Evolutionary conservation across 2,329 filamentous ascomycete genomes (phyloP).

Genomic region (Cladobotryum protrusum): DNA sequence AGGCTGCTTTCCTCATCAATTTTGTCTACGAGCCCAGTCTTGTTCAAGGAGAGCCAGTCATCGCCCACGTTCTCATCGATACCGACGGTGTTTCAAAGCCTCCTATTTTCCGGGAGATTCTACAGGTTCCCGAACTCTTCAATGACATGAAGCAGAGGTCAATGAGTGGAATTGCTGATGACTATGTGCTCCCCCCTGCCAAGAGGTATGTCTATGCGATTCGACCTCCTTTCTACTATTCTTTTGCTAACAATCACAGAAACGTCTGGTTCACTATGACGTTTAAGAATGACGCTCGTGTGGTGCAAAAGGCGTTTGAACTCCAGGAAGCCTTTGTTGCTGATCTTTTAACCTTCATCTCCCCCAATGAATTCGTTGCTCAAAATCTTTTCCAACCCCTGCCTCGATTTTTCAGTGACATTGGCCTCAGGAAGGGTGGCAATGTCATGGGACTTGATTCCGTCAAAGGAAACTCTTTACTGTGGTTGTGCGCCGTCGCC

Average conservation of each 20-base stretch:
- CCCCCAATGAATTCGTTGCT: background rate
- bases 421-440: background rate
- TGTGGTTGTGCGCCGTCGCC: background rate
- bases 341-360: background rate
- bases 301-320: background rate
- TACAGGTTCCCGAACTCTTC: slow-evolving; percentile 5
- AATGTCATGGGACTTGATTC: slow-evolving; percentile 1
- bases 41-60: slow-evolving; percentile 8
- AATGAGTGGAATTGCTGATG: slow-evolving; percentile 9
- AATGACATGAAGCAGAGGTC: slow-evolving; percentile 9
- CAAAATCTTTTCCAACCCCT: slow-evolving; percentile 1
- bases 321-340: background rate
- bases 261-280: background rate
- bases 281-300: background rate
- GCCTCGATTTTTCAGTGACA: background rate
- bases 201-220: slow-evolving; percentile 2
- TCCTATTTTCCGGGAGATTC: slow-evolving; percentile 3
- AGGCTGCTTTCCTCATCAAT: slow-evolving; percentile 16
- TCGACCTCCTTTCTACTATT: too few species aligned
- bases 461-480: background rate
- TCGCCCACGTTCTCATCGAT: slow-evolving; percentile 15
- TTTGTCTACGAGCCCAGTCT: slow-evolving; percentile 15
- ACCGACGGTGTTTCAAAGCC: background rate
- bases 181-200: slow-evolving; percentile 6
- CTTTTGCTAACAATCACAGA: background rate